A percentile compares a stretch with the other conserved stretches of the same genome.
Evolutionary conservation across 1,284 basidiomycete genomes (phyloP).

Genomic region (Cryptococcus sp.): DNA sequence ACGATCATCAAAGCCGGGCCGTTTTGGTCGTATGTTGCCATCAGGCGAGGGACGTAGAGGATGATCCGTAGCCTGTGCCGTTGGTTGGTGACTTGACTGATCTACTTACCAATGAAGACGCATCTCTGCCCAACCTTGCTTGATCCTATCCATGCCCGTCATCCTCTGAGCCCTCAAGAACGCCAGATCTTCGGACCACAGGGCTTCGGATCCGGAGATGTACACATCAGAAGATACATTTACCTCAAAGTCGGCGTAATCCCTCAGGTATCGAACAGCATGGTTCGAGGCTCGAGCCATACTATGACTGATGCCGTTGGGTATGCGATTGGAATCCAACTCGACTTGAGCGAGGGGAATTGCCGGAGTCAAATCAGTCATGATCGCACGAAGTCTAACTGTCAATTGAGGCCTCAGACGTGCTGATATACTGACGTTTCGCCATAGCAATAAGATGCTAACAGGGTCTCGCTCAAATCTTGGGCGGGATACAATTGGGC

Average conservation of each 20-base stretch:
- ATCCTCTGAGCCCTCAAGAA: constrained; percentile 10
- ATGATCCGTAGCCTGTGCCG: constrained; percentile 20
- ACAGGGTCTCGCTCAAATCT: not conserved
- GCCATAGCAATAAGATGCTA: not conserved
- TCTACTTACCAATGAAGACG: constrained; percentile 22
- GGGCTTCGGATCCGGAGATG: not conserved
- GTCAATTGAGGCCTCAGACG: no score
- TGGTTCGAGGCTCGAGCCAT: not conserved
- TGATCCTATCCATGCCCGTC: constrained; percentile 5
- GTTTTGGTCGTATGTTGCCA: not conserved
- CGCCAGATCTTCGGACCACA: constrained; percentile 15
- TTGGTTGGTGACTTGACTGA: not conserved
- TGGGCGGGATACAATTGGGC: not conserved
- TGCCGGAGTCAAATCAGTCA: constrained; percentile 11
- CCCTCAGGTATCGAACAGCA: not conserved
- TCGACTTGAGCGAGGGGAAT: constrained; percentile 9
- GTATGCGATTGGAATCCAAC: constrained; percentile 7
- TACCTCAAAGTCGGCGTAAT: not conserved
- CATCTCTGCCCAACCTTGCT: constrained; percentile 17
- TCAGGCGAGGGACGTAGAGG: constrained; percentile 9
- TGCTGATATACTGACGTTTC: constrained; percentile 20
- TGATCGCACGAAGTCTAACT: constrained; percentile 14
- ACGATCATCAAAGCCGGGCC: constrained; percentile 8
- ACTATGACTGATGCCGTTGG: no score
- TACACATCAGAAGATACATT: not conserved